These are phyloP conservation scores for Phyllosticta citrichinensis DNA, from an alignment of 2,329 filamentous ascomycete genomes.

Conservation along the genomic window DNA sequence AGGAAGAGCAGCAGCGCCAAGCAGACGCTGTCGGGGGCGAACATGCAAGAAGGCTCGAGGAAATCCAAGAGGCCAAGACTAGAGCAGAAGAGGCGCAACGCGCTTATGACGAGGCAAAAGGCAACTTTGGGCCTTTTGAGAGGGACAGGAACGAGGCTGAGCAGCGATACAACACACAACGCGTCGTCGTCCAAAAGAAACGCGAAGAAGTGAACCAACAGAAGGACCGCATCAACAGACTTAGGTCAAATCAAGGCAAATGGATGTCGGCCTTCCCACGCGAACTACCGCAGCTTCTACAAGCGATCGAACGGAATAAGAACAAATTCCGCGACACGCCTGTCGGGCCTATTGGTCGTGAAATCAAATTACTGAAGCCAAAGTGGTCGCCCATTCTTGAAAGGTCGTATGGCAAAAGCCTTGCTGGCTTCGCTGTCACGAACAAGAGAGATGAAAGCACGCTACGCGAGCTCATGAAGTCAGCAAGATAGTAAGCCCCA, in stretches of 20 bases:
- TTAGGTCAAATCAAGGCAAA: conserved; percentile 50
- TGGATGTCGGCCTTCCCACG: conserved; percentile 55
- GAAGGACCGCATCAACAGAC: conserved; percentile 39
- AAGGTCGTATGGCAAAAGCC: conserved; percentile 55
- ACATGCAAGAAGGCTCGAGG: conserved; percentile 49
- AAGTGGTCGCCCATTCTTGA: conserved; percentile 81
- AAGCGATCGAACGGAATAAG: conserved; percentile 56
- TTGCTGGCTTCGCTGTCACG: conserved; percentile 74
- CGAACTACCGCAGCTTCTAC: conserved; percentile 52
- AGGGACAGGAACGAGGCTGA: conserved; percentile 24
- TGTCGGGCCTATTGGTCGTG: conserved; percentile 71
- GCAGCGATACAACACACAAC: conserved; percentile 15
- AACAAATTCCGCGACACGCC: conserved; percentile 59
- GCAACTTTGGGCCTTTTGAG: conserved; percentile 25
- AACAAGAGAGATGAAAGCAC: conserved; percentile 65
- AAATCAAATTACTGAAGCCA: conserved; percentile 66
- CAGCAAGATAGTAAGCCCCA: conserved; percentile 39
- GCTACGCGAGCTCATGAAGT: conserved; percentile 56
- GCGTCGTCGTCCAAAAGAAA: conserved; percentile 18
- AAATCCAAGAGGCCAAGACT: conserved; percentile 50
- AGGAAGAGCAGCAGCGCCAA: conserved; percentile 51
- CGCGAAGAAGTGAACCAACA: conserved; percentile 44
- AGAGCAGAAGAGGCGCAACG: conserved; percentile 36
- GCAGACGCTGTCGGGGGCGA: conserved; percentile 55
- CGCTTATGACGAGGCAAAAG: conserved; percentile 33